Base-by-base conservation (phyloP, 2,329 filamentous ascomycete species). In the Botrytis pseudocinerea region DNA sequence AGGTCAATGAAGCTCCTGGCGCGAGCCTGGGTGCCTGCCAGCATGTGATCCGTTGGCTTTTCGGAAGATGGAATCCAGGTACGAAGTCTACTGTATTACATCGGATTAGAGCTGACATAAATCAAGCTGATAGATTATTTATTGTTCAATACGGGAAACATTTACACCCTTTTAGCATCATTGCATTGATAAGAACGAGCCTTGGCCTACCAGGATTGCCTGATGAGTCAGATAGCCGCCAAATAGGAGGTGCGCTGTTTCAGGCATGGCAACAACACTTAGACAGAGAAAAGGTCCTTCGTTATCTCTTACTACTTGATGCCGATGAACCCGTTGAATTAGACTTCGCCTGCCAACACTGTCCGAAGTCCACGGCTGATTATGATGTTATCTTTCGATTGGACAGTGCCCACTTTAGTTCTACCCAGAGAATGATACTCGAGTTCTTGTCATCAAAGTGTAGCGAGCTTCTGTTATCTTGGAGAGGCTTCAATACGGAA, bases 31-130 rank as follows among this genome's bases (percentile, higher is more conserved):
- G 86, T 57, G 92, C 90, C 5, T 90, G 89, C 54, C 92, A 90
- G 76, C 89, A 92, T 78, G 87, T 96, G 51, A 88, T 96, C 72
- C 87, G 90, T 77, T 99, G 96, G 96, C 82, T 96, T 1, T 90
- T 94, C 77, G 87, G 90, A 48, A 91, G 88, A 78, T 99, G 95
- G 94, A 90, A 90, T 76, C 92, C 94, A 76, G 90, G 93, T 95
- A 85, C 80, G 87, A 71, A 18, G 28, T 8, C n/a, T 12, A n/a
- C n/a, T 60, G 44, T 72, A 20, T 20, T n/a, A 25, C 35, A 20
- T n/a, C n/a, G 18, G 40, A 22, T 18, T 38, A 28, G 63, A 57
- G 70, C 63, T 74, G 65, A 73, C 73, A 63, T 73, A 22, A 70
- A 51, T n/a, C 44, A 75, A 92, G 90, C 86, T 57, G 93, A 97